phyloP scores from a whole-genome alignment of 805 yeast species.

The Maudiozyma pseudohumilis region DNA sequence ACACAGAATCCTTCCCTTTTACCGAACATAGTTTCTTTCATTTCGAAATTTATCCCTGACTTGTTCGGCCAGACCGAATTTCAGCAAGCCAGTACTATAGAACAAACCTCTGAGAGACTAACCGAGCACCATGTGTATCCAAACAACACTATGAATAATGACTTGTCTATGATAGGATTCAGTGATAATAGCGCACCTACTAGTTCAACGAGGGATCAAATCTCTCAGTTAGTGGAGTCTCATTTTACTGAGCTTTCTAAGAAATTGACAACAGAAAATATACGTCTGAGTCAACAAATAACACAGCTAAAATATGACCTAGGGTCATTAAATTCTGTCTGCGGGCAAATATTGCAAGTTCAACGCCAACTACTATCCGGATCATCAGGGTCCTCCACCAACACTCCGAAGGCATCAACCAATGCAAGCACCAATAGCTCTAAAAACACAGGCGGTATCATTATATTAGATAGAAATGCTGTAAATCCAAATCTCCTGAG shows the following conservation, averaged over 20 bases:
- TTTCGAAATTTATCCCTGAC: slow-evolving; percentile 24
- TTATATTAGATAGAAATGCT: slow-evolving; percentile 19
- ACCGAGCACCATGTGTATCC: background rate
- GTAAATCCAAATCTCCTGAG: slow-evolving; percentile 14
- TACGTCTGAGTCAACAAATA: slow-evolving; percentile 24
- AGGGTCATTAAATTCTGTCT: slow-evolving; percentile 17
- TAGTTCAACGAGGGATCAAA: background rate
- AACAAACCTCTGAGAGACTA: background rate
- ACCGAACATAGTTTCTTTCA: slow-evolving; percentile 22
- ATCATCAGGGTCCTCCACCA: slow-evolving; percentile 1
- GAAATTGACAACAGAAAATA: slow-evolving; percentile 24
- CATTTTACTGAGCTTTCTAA: slow-evolving; percentile 21
- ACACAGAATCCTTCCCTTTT: slow-evolving; percentile 18
- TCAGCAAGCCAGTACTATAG: slow-evolving; percentile 2
- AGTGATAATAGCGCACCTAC: background rate
- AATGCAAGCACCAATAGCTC: background rate
- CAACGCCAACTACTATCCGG: slow-evolving; percentile 16
- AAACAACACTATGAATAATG: background rate
- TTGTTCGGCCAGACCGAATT: slow-evolving; percentile 19
- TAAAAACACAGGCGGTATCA: slow-evolving; percentile 8
- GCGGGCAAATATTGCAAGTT: slow-evolving; percentile 21
- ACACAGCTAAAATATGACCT: slow-evolving; percentile 21
- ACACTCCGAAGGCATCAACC: background rate
- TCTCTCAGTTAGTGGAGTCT: slow-evolving; percentile 8
- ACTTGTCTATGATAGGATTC: background rate